Percentiles rank a stretch among this genome's conserved stretches.
These are phyloP conservation scores for Sclerotinia minor DNA, from an alignment of 2,329 filamentous ascomycete species.

Conservation along the genomic window DNA sequence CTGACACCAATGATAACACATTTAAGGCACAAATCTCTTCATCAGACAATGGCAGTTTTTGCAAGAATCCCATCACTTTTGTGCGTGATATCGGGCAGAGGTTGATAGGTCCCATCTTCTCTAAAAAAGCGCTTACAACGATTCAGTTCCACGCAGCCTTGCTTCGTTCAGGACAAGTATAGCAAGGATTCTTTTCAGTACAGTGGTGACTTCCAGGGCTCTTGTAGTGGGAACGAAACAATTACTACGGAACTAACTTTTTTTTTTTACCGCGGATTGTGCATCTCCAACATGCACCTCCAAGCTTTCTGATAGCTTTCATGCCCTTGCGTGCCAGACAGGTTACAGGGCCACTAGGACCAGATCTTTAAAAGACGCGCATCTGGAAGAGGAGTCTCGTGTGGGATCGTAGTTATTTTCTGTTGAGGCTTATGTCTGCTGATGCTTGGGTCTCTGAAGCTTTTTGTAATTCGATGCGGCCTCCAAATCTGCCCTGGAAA, in stretches of 20 bases:
- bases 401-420: neutral
- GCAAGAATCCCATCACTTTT: no score
- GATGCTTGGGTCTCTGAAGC: neutral
- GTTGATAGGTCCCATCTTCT: neutral
- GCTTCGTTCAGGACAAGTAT: neutral
- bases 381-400: neutral
- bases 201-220: neutral
- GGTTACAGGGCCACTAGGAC: neutral
- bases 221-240: no score
- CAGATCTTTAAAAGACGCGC: neutral
- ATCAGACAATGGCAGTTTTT: neutral
- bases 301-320: neutral
- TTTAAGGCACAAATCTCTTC: neutral
- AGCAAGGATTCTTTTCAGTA: neutral
- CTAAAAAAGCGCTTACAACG: neutral
- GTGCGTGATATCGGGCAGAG: neutral
- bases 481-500: neutral
- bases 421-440: neutral
- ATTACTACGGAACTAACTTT: neutral
- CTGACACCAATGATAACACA: neutral
- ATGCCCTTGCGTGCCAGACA: neutral
- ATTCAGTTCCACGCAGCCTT: neutral
- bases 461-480: neutral
- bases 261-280: neutral
- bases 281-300: neutral